A percentile compares a stretch with the other conserved stretches of the same genome.
Evolutionary conservation across 768 basidiomycete genomes (phyloP).

Genomic region (Russula vinacea): DNA sequence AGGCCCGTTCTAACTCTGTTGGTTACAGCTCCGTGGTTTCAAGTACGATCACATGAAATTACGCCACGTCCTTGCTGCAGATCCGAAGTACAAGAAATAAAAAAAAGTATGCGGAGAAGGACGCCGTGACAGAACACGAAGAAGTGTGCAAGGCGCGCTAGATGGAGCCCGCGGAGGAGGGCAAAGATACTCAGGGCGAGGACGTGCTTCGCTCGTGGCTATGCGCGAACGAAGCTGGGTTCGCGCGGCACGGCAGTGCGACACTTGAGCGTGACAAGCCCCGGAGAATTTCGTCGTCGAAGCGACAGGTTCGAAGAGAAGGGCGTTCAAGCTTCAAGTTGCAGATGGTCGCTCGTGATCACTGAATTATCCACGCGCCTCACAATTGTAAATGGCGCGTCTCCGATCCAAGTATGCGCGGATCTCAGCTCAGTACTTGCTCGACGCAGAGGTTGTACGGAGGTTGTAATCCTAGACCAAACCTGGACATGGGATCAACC

Average conservation of each 20-base stretch:
- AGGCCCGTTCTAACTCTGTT: not conserved
- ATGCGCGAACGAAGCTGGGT: slow-evolving; percentile 70
- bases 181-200: slow-evolving; percentile 54
- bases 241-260: no score
- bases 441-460: no score
- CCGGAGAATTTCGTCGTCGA: no score
- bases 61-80: slow-evolving; percentile 67
- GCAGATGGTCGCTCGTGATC: slow-evolving; percentile 84
- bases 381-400: no score
- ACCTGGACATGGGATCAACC: no score
- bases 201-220: slow-evolving; percentile 66
- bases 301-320: slow-evolving; percentile 81
- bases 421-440: no score
- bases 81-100: slow-evolving; percentile 78
- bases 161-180: slow-evolving; percentile 73
- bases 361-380: no score
- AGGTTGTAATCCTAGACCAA: no score
- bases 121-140: slow-evolving; percentile 81
- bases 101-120: slow-evolving; percentile 75
- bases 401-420: no score
- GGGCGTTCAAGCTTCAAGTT: slow-evolving; percentile 78
- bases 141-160: slow-evolving; percentile 72
- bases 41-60: slow-evolving; percentile 99
- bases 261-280: no score
- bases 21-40: slow-evolving; percentile 76